Base-by-base conservation (phyloP, 441 rosid genomes). In the Euphorbia celastroides region DNA sequence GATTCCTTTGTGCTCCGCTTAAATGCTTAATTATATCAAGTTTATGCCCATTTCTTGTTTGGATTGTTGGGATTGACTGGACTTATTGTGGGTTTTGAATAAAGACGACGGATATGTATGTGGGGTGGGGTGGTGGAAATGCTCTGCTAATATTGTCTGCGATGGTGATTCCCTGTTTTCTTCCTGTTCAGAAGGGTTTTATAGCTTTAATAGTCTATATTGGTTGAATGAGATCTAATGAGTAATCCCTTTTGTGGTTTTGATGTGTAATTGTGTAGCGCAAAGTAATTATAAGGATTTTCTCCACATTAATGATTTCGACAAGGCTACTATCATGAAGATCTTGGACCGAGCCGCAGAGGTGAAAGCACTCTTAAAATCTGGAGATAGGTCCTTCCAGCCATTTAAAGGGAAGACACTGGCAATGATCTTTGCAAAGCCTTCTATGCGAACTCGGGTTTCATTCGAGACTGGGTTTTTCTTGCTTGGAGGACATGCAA, bases 371-470 rank as follows among this genome's bases (percentile, higher is more conserved):
- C 48, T 85, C 28, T 57, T 36, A 13, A 36, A 36, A 36, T 36
- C 12, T 36, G 98, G 96, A 42, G 99, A 90, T 36, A 88, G 83
- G 79, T 63, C 91, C 11, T 90, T 78, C 70, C 81, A 72, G 32
- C 99, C 99, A 25, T 90, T 92, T 57, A 90, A 90, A 81, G 99
- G 99, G 72, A 88, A 88, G 77, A 79, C 96, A 7, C 87, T 95
- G 98, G 89, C 98, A 7, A 92, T 95, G 99, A 90, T 92, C 77
- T 92, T 95, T 76, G 89, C 97, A 5, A 92, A 92, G 79, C 99
- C 99, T 2, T 95, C 99, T 8, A 95, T 90, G 98, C 85, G 98
- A 73, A 95, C 98, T 7, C 76, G 96, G 27, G 98, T 95, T 77
- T 95, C 98, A 19, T 88, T 95, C 48, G 99, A 95, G 85, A 84